Evolutionary conservation across 2,329 filamentous ascomycete genomes (phyloP).

Genomic region (Fusarium sp.): DNA sequence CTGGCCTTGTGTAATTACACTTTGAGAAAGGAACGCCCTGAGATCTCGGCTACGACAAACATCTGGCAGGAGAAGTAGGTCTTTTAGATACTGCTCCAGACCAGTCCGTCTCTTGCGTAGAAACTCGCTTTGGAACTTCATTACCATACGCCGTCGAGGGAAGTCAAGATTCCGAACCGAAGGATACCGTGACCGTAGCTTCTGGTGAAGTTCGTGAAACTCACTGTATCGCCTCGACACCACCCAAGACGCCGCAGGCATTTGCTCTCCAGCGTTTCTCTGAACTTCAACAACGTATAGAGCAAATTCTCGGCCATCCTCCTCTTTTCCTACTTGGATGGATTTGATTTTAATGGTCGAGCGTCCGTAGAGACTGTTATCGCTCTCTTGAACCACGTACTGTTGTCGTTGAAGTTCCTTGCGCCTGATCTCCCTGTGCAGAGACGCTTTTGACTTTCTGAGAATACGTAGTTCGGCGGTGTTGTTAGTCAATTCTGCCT

Average conservation of each 20-base stretch:
- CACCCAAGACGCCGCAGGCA: slow-evolving; percentile 95
- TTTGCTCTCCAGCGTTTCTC: slow-evolving; percentile 90
- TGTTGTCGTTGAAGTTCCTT: slow-evolving; percentile 98
- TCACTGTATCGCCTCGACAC: slow-evolving; percentile 96
- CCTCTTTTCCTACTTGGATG: slow-evolving; percentile 91
- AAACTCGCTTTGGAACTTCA: slow-evolving; percentile 97
- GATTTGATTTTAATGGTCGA: slow-evolving; percentile 91
- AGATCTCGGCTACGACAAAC: slow-evolving; percentile 95
- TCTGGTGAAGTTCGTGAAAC: slow-evolving; percentile 95
- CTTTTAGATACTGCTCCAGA: slow-evolving; percentile 85
- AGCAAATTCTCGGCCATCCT: slow-evolving; percentile 93
- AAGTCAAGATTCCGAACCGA: slow-evolving; percentile 93
- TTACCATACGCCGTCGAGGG: slow-evolving; percentile 89
- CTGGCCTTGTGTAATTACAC: slow-evolving; percentile 77
- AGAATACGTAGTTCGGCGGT: slow-evolving; percentile 92
- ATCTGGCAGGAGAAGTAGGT: slow-evolving; percentile 87
- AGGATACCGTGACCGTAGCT: slow-evolving; percentile 84
- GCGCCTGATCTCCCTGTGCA: slow-evolving; percentile 90
- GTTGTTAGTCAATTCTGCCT: slow-evolving; percentile 97
- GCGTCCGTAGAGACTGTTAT: slow-evolving; percentile 95
- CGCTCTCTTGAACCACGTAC: slow-evolving; percentile 96
- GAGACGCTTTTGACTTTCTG: slow-evolving; percentile 91
- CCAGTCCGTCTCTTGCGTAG: slow-evolving; percentile 87
- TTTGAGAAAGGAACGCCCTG: slow-evolving; percentile 91
- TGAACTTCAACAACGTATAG: slow-evolving; percentile 94